These are phyloP conservation scores for Nepenthes alata DNA, from an alignment of 179 eudicot species.

Conservation along the genomic window DNA sequence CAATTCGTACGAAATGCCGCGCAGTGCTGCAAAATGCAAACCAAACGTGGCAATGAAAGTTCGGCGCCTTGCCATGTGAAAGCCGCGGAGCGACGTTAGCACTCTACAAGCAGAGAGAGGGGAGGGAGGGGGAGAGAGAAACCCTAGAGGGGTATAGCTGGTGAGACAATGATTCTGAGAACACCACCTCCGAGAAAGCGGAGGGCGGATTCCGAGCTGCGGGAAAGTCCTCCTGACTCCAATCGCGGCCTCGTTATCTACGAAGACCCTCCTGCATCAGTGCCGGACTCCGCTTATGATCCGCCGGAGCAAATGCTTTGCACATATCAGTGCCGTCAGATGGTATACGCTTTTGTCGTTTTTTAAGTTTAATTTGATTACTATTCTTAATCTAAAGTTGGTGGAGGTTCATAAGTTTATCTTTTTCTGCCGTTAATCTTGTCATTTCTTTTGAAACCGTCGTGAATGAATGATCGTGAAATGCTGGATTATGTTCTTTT, in stretches of 20 bases:
- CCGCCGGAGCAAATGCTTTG: conserved; percentile 69
- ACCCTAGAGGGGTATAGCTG: conserved; percentile 1
- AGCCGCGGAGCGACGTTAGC: too few relatives aligned
- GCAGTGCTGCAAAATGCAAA: too few relatives aligned
- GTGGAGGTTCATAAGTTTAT: too few relatives aligned
- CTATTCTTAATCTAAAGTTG: too few relatives aligned
- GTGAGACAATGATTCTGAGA: conserved; percentile 44
- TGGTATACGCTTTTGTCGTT: conserved; percentile 30
- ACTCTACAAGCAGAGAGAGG: too few relatives aligned
- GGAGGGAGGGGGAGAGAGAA: not conserved
- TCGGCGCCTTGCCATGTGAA: too few relatives aligned
- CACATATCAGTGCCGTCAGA: conserved; percentile 89
- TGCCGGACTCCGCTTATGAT: conserved; percentile 29
- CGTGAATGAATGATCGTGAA: too few relatives aligned
- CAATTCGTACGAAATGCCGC: too few relatives aligned
- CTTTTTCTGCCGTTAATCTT: too few relatives aligned
- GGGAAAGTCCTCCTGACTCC: conserved; percentile 33
- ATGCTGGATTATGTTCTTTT: too few relatives aligned
- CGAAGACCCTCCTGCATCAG: conserved; percentile 42
- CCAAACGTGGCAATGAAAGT: too few relatives aligned
- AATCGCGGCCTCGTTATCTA: conserved; percentile 41
- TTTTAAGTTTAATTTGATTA: not conserved
- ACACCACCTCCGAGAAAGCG: conserved; percentile 67
- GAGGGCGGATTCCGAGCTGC: conserved; percentile 32
- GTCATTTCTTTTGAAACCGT: too few relatives aligned